Conservation (phyloP, 2,329 filamentous ascomycete species). For the Neofusicoccum kwambonambiense region DNA sequence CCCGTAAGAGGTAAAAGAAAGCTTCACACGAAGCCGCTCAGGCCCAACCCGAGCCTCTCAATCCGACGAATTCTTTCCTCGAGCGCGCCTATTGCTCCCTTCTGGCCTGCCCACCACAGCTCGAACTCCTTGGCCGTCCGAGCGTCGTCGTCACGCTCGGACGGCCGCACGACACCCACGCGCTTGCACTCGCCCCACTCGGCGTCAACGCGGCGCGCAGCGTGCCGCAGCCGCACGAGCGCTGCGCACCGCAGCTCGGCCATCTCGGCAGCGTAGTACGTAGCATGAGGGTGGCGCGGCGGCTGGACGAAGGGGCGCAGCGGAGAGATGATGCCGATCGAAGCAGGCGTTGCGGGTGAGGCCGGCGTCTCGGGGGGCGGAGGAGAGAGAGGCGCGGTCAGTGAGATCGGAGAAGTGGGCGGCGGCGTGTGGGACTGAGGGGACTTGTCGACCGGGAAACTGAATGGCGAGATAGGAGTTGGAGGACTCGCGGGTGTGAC, state of each 20-base stretch:
- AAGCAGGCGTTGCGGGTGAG: slow-evolving; percentile 14
- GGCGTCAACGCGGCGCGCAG: slow-evolving; percentile 33
- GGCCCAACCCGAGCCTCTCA: slow-evolving; percentile 5
- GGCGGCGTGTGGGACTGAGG: neutral
- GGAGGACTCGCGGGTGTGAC: slow-evolving; percentile 21
- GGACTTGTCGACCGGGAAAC: slow-evolving; percentile 26
- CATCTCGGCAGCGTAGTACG: slow-evolving; percentile 36
- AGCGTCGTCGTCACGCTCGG: slow-evolving; percentile 7
- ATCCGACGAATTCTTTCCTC: neutral
- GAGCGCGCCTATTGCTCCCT: slow-evolving; percentile 1
- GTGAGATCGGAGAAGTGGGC: neutral
- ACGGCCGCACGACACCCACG: slow-evolving; percentile 6
- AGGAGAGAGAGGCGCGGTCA: neutral
- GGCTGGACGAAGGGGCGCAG: slow-evolving; percentile 29
- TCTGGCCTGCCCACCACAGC: slow-evolving; percentile 10
- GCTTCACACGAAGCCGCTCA: slow-evolving; percentile 2
- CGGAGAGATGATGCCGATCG: neutral
- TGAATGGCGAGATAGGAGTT: slow-evolving; percentile 26
- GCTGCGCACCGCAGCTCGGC: slow-evolving; percentile 40
- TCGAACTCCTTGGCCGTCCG: slow-evolving; percentile 12
- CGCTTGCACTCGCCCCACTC: slow-evolving; percentile 30
- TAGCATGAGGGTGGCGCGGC: slow-evolving; percentile 34
- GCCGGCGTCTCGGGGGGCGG: slow-evolving; percentile 18
- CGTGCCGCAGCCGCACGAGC: slow-evolving; percentile 45
- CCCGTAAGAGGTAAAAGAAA: neutral